These are phyloP conservation scores for Blastobotrys attinorum DNA, from an alignment of 805 yeast species.

Conservation along the genomic window DNA sequence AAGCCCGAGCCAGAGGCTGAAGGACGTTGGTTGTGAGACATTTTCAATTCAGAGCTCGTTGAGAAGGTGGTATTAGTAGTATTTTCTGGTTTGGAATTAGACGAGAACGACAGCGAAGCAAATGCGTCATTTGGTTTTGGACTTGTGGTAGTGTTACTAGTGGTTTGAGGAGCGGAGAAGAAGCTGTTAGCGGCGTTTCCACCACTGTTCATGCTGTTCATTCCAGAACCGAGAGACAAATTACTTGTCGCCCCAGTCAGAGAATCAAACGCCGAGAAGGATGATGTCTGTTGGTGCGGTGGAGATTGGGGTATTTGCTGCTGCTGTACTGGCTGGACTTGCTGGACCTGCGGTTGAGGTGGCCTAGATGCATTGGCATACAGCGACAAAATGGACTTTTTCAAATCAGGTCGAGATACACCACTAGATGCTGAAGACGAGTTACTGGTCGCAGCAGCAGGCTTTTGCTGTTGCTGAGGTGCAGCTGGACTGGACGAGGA, in stretches of 20 bases:
- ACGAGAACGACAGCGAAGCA: conserved; percentile 2
- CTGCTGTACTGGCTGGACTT: conserved; percentile 6
- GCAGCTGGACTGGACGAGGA: conserved; percentile 7
- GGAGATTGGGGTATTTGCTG: conserved; percentile 7
- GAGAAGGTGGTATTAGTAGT: too few species aligned
- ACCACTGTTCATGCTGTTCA: conserved; percentile 1
- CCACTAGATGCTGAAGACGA: conserved; percentile 17
- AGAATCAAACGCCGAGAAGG: conserved; percentile 10
- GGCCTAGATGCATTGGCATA: conserved; percentile 40
- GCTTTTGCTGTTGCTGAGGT: conserved; percentile 8
- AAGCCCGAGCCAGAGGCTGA: conserved; percentile 10
- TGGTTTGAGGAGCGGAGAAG: too few species aligned
- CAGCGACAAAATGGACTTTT: conserved; percentile 82
- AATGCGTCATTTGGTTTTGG: conserved; percentile 2
- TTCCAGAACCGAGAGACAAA: conserved; percentile 13
- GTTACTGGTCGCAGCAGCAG: conserved; percentile 9
- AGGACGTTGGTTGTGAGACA: conserved; percentile 9
- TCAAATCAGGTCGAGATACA: conserved; percentile 67
- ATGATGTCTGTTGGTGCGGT: background rate
- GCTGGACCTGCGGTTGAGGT: conserved; percentile 8
- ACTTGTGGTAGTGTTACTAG: background rate
- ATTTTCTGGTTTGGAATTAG: background rate
- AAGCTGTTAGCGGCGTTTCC: too few species aligned
- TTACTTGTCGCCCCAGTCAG: conserved; percentile 8
- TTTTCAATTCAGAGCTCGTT: too few species aligned